phyloP scores from a whole-genome alignment of 164 flowering plant species.

The Platanus orientalis region DNA sequence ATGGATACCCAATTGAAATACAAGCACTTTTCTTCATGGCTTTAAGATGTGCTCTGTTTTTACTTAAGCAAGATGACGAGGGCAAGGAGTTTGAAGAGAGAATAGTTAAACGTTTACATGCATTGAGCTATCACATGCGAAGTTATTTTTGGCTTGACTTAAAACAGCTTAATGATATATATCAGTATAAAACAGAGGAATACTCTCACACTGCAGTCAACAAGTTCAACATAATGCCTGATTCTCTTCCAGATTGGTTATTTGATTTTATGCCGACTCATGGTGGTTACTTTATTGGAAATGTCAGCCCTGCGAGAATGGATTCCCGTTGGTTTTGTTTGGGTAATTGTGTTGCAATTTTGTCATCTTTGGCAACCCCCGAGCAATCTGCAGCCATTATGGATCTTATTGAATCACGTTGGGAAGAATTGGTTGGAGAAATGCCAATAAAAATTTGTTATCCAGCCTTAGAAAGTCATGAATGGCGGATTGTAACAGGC shows the following conservation, averaged over 20 bases:
- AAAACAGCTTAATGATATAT: conserved; percentile 72
- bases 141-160: conserved; percentile 81
- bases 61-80: conserved; percentile 71
- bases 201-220: conserved; percentile 82
- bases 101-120: conserved; percentile 68
- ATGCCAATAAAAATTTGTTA: conserved; percentile 81
- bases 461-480: conserved; percentile 85
- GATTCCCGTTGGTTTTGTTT: conserved; percentile 88
- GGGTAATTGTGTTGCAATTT: conserved; percentile 82
- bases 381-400: conserved; percentile 79
- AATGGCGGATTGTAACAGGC: conserved; percentile 77
- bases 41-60: conserved; percentile 54
- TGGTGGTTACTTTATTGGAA: conserved; percentile 77
- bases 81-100: conserved; percentile 67
- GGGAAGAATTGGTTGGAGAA: conserved; percentile 82
- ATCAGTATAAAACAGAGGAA: conserved; percentile 75
- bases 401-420: conserved; percentile 81
- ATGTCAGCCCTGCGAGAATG: conserved; percentile 83
- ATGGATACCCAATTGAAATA: conserved; percentile 89
- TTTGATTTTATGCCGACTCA: conserved; percentile 50
- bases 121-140: conserved; percentile 81
- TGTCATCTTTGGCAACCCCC: conserved; percentile 81
- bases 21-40: conserved; percentile 94
- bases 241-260: conserved; percentile 82
- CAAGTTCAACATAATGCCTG: conserved; percentile 79